A percentile compares a stretch with the other conserved stretches of the same genome.
phyloP scores from a whole-genome alignment of 2,329 filamentous ascomycete genomes.

The Pseudogymnoascus sp. region DNA sequence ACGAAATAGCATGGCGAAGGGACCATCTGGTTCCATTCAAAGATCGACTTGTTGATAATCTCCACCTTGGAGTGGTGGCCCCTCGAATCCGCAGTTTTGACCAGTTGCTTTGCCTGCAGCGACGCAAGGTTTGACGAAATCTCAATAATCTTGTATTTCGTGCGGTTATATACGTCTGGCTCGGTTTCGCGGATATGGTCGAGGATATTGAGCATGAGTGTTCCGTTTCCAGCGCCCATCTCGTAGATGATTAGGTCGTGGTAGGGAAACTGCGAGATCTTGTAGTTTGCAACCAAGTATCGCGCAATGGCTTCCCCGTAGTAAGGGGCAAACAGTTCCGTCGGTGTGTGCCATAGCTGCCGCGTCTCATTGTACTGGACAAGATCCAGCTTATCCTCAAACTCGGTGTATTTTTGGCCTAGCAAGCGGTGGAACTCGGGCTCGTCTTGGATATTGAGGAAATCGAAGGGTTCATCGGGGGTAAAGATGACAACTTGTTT shows the following conservation, averaged over 20 bases:
- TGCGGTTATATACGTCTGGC: conserved; percentile 87
- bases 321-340: conserved; percentile 90
- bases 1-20: conserved; percentile 94
- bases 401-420: conserved; percentile 74
- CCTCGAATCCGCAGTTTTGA: conserved; percentile 56
- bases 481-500: conserved; percentile 96
- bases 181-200: conserved; percentile 90
- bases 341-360: conserved; percentile 97
- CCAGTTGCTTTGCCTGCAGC: conserved; percentile 66
- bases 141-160: conserved; percentile 92
- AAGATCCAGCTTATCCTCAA: conserved; percentile 80
- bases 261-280: conserved; percentile 87
- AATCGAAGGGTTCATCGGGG: conserved; percentile 85
- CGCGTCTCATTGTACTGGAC: conserved; percentile 61
- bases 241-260: conserved; percentile 97
- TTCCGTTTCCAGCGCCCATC: conserved; percentile 95
- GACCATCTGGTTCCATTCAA: conserved; percentile 87
- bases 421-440: conserved; percentile 74
- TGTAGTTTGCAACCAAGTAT: conserved; percentile 93
- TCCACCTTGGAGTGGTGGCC: conserved; percentile 82
- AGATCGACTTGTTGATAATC: conserved; percentile 90
- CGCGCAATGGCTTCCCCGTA: conserved; percentile 97
- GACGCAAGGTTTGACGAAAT: conserved; percentile 77
- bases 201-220: conserved; percentile 94
- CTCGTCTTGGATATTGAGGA: conserved; percentile 73